phyloP scores from a whole-genome alignment of 169 alveolate species.

The Sarcocystis neurona region DNA sequence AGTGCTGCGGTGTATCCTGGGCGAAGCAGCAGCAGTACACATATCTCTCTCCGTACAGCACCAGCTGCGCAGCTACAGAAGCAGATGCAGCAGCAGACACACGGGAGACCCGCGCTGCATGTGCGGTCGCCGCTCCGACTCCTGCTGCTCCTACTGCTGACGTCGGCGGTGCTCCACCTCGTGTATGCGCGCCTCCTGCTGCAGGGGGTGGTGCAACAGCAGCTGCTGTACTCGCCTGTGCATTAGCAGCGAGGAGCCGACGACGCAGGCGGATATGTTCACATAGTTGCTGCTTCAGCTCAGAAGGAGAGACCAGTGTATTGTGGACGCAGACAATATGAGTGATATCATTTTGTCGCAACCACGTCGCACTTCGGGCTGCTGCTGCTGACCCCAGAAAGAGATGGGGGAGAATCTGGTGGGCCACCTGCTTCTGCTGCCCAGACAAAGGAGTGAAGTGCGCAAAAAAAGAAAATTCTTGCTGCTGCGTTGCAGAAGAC shows the following conservation, averaged over 20 bases:
- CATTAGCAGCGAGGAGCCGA: too few relatives aligned
- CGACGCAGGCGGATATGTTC: too few relatives aligned
- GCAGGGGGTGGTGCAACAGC: too few relatives aligned
- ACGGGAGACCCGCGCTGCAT: too few relatives aligned
- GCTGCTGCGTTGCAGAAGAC: too few relatives aligned
- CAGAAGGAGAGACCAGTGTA: not conserved
- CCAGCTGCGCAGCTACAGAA: conserved; percentile 21
- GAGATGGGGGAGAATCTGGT: conserved; percentile 29
- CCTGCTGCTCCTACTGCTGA: not conserved
- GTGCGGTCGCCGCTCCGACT: not conserved
- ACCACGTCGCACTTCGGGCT: conserved; percentile 21
- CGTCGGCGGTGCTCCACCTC: not conserved
- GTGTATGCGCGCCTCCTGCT: too few relatives aligned
- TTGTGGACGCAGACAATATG: conserved; percentile 32
- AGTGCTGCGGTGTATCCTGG: conserved; percentile 32
- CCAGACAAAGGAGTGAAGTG: conserved; percentile 19
- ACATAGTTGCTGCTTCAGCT: conserved; percentile 12
- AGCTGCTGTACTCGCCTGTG: too few relatives aligned
- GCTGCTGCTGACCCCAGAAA: conserved; percentile 27
- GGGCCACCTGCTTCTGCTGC: conserved; percentile 30
- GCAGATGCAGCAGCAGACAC: not conserved
- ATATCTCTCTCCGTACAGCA: conserved; percentile 3
- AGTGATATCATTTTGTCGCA: conserved; percentile 12
- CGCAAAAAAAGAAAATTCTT: conserved; percentile 22
- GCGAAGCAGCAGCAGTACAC: conserved; percentile 37